These are phyloP conservation scores for Capsicum chinense DNA, from an alignment of 257 asterid genomes.

Conservation along the genomic window DNA sequence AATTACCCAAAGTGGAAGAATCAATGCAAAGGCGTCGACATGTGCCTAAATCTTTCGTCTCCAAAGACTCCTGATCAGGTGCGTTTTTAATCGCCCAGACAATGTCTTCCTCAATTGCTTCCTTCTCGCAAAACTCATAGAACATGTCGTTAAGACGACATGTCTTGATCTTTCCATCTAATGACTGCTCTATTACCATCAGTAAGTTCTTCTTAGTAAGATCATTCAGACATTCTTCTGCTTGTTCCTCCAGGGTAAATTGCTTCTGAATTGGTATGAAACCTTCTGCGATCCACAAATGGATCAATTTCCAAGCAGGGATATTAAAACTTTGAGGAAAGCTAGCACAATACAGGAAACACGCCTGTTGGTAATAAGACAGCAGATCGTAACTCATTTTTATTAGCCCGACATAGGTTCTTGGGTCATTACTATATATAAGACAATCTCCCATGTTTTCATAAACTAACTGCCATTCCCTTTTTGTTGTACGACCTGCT, in stretches of 20 bases:
- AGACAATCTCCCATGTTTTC: neutral
- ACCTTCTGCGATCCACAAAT: neutral
- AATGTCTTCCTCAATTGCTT: neutral
- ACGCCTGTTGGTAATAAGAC: neutral
- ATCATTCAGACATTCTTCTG: neutral
- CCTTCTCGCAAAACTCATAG: neutral
- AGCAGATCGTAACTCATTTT: neutral
- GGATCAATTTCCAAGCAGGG: too few species aligned
- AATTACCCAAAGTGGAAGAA: neutral
- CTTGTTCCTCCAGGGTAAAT: neutral
- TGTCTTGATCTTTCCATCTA: neutral
- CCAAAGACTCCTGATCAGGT: too few species aligned
- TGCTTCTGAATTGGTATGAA: neutral
- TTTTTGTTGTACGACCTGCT: neutral
- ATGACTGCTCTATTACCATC: neutral
- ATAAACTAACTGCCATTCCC: neutral
- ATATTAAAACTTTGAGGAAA: neutral
- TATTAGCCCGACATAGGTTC: neutral
- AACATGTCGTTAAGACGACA: neutral
- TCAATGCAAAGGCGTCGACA: slow-evolving; percentile 11
- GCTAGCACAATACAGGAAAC: neutral
- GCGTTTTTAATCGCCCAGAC: neutral
- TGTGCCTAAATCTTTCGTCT: too few species aligned
- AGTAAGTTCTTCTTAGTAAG: neutral
- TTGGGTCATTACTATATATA: too few species aligned